Evolutionary conservation across 176 grass and related monocot species (phyloP).

Genomic region (Avena eriantha): DNA sequence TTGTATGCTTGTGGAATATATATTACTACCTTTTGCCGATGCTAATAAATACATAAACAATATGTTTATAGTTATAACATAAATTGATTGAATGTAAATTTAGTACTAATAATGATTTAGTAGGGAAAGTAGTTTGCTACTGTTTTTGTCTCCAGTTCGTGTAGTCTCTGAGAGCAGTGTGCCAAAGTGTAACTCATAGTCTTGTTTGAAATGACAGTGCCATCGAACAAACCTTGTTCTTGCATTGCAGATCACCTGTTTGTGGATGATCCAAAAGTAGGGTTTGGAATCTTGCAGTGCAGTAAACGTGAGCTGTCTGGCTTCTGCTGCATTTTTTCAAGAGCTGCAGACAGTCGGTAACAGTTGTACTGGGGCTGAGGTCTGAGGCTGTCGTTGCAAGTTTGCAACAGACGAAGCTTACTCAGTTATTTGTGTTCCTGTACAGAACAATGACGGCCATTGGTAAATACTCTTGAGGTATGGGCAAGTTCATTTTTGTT

Average conservation of each 20-base stretch:
- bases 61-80: neutral
- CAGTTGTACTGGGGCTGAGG: conserved; percentile 43
- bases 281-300: conserved; percentile 49
- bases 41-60: neutral
- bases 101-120: neutral
- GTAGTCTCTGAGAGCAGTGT: conserved; percentile 25
- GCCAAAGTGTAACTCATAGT: neutral
- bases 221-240: conserved; percentile 32
- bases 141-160: conserved; percentile 1
- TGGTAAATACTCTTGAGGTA: conserved; percentile 55
- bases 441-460: conserved; percentile 48
- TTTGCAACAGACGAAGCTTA: conserved; percentile 42
- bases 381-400: conserved; percentile 44
- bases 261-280: conserved; percentile 26
- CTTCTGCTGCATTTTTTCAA: conserved; percentile 44
- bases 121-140: neutral
- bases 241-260: conserved; percentile 15
- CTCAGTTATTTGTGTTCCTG: conserved; percentile 39
- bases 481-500: conserved; percentile 23
- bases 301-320: conserved; percentile 36
- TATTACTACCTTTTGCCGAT: neutral
- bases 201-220: conserved; percentile 20
- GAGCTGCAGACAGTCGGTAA: conserved; percentile 38
- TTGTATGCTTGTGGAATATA: neutral
- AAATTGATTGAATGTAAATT: neutral